Evolutionary conservation across 768 basidiomycete species (phyloP).

Genomic region (Panellus pusillus): DNA sequence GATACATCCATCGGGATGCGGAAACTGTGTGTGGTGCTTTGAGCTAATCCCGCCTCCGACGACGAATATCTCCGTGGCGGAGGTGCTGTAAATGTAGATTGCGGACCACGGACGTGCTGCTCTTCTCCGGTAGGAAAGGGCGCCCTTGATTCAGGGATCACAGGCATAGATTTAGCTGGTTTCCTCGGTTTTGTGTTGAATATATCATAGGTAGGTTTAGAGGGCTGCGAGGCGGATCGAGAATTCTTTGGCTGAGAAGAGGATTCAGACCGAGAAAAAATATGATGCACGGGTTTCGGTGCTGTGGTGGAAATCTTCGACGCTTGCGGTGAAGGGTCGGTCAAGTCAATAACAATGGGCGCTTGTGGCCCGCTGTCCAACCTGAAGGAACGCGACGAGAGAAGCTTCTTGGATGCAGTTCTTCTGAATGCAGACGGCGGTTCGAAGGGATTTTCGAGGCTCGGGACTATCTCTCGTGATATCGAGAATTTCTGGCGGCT

Average conservation of each 20-base stretch:
- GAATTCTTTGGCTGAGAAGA: too few relatives aligned
- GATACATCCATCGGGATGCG: background rate
- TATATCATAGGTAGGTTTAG: conserved; percentile 44
- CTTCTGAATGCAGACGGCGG: background rate
- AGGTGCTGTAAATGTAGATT: conserved; percentile 36
- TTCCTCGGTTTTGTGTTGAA: conserved; percentile 38
- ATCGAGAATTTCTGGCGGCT: too few relatives aligned
- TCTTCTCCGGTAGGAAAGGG: conserved; percentile 50
- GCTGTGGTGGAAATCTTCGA: conserved; percentile 6
- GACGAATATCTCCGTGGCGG: conserved; percentile 4
- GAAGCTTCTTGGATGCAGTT: conserved; percentile 1
- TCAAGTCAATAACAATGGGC: conserved; percentile 45
- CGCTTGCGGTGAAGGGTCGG: conserved; percentile 29
- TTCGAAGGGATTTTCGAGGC: background rate
- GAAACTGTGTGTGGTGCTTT: background rate
- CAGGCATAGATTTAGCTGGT: background rate
- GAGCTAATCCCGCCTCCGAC: background rate
- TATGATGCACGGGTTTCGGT: background rate
- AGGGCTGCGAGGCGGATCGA: background rate
- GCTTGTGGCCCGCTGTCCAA: conserved; percentile 35
- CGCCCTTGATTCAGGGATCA: conserved; percentile 18
- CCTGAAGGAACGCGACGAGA: conserved; percentile 1
- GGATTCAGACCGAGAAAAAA: background rate
- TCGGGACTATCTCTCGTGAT: background rate
- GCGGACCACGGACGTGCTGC: conserved; percentile 65